phyloP scores from a whole-genome alignment of 768 basidiomycete genomes.

The Psilocybe cubensis region DNA sequence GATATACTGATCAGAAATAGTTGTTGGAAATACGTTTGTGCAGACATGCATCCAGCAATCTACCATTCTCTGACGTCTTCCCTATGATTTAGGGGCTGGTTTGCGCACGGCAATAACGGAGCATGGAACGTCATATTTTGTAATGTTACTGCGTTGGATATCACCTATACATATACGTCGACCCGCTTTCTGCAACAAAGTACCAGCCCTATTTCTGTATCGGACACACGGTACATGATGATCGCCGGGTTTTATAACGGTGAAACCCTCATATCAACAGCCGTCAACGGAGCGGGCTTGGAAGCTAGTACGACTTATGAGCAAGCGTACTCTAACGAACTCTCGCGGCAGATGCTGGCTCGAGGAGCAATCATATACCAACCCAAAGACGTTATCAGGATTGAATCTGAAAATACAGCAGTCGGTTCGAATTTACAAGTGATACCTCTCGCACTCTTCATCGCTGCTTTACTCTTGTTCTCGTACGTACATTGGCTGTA shows the following conservation, averaged over 20 bases:
- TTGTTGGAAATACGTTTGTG: not conserved
- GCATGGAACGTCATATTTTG: slow-evolving; percentile 7
- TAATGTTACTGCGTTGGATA: not conserved
- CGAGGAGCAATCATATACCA: not conserved
- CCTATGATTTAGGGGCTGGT: not conserved
- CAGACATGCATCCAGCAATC: not conserved
- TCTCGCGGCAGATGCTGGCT: not conserved
- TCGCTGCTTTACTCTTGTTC: not conserved
- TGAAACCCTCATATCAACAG: not conserved
- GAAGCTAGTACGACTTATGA: not conserved
- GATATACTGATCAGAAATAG: not conserved
- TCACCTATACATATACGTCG: not conserved
- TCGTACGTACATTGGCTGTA: not conserved
- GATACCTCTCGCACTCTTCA: not conserved
- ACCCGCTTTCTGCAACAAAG: not conserved
- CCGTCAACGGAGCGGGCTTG: not conserved
- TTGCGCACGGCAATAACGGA: not conserved
- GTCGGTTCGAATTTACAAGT: not conserved
- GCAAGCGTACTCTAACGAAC: not conserved
- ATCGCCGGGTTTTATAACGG: not conserved
- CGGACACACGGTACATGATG: not conserved
- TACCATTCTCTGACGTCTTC: not conserved
- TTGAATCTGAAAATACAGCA: not conserved
- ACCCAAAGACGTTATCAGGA: not conserved
- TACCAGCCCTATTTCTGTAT: not conserved